Conservation (phyloP, 805 yeast species). For the Kuraishia piskuri region DNA sequence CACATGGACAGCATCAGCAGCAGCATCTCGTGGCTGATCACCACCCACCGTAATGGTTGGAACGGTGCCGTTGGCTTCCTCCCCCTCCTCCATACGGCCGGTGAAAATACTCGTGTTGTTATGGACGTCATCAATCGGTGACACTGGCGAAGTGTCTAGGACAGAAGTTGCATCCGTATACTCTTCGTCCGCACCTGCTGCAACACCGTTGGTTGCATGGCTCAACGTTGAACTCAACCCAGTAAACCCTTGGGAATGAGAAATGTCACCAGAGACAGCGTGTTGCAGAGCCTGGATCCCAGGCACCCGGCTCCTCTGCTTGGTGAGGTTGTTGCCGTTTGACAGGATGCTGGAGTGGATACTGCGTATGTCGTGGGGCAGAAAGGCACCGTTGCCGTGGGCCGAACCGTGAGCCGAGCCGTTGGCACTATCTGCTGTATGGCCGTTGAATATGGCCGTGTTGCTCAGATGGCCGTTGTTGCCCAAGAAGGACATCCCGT, state of each 20-base stretch:
- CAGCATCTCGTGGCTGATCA: background rate
- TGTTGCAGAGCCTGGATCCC: conserved; percentile 30
- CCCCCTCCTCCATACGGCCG: background rate
- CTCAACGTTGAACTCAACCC: background rate
- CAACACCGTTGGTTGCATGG: background rate
- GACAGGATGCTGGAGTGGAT: background rate
- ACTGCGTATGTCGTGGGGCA: background rate
- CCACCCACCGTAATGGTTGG: background rate
- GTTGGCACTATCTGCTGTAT: background rate
- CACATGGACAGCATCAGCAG: background rate
- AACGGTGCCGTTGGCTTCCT: background rate
- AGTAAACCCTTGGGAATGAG: background rate
- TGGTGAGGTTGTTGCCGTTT: background rate
- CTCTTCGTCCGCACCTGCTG: background rate
- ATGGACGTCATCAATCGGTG: background rate
- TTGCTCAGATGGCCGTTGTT: background rate
- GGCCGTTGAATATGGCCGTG: background rate
- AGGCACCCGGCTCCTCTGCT: conserved; percentile 14
- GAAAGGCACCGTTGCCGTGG: background rate
- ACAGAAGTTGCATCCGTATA: background rate
- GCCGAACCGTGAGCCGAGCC: background rate
- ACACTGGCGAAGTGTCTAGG: background rate
- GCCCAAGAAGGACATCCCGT: background rate
- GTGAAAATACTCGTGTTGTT: background rate
- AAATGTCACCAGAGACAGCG: conserved; percentile 12